phyloP scores from a whole-genome alignment of 768 basidiomycete genomes.

The Pleurotus cornucopiae region DNA sequence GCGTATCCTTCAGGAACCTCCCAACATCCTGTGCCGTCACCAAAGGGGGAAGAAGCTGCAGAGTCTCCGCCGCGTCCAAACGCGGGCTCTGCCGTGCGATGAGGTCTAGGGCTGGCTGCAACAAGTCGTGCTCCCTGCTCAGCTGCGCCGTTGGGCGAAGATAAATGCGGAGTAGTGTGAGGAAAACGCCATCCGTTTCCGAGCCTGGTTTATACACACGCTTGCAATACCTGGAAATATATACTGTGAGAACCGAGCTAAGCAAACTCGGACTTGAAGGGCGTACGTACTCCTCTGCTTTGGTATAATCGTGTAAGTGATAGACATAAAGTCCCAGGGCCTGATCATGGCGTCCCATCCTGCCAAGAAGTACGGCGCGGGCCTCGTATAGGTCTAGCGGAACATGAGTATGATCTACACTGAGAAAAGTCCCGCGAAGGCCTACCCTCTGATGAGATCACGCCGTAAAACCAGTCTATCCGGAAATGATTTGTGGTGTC shows the following conservation, averaged over 20 bases:
- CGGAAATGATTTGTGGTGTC: constrained; percentile 64
- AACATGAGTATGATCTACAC: background rate
- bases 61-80: constrained; percentile 75
- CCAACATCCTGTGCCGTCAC: constrained; percentile 80
- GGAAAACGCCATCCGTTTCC: constrained; percentile 64
- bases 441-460: constrained; percentile 79
- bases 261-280: background rate
- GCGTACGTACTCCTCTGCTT: constrained; percentile 79
- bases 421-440: background rate
- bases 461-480: constrained; percentile 74
- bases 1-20: constrained; percentile 69
- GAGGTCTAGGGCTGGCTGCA: constrained; percentile 82
- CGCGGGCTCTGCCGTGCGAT: constrained; percentile 81
- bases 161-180: constrained; percentile 83
- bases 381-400: constrained; percentile 80
- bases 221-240: constrained; percentile 75
- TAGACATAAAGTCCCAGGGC: constrained; percentile 96
- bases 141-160: constrained; percentile 62
- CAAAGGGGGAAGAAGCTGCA: constrained; percentile 86
- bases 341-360: constrained; percentile 86
- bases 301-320: constrained; percentile 72
- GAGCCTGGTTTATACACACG: constrained; percentile 61
- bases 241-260: constrained; percentile 6
- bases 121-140: constrained; percentile 40
- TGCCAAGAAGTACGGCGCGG: constrained; percentile 85